phyloP scores from a whole-genome alignment of 1,139 yeast genomes.

The Debaryomycetaceae sp. region DNA sequence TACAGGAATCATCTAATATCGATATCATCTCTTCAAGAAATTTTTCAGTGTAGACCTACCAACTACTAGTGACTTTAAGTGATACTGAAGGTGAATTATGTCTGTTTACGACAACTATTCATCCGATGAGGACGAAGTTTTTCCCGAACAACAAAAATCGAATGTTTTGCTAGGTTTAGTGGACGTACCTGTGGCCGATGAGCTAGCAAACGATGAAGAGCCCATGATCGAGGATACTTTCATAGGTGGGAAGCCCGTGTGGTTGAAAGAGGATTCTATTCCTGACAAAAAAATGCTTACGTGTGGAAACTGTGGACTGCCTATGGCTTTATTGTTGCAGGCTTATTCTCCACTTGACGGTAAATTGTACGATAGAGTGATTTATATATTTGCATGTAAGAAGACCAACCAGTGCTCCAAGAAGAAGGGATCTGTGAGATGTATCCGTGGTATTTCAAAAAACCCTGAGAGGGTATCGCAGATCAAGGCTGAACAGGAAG shows the following conservation, averaged over 20 bases:
- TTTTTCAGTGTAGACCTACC: neutral
- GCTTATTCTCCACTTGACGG: slow-evolving; percentile 75
- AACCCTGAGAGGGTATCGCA: slow-evolving; percentile 47
- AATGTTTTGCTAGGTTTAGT: slow-evolving; percentile 59
- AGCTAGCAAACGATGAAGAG: slow-evolving; percentile 39
- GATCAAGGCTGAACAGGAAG: slow-evolving; percentile 36
- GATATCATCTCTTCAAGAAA: neutral
- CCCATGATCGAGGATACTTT: slow-evolving; percentile 71
- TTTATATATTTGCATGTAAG: slow-evolving; percentile 77
- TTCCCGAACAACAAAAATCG: slow-evolving; percentile 19
- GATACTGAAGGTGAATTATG: slow-evolving; percentile 11
- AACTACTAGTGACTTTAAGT: neutral
- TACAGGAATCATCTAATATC: neutral
- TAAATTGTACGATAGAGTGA: slow-evolving; percentile 71
- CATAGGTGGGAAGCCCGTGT: slow-evolving; percentile 73
- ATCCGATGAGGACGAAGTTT: slow-evolving; percentile 38
- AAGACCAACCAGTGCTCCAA: slow-evolving; percentile 57
- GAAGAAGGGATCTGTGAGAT: slow-evolving; percentile 65
- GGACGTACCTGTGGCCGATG: slow-evolving; percentile 43
- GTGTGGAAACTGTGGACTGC: slow-evolving; percentile 63
- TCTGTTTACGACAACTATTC: slow-evolving; percentile 39
- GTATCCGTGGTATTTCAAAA: slow-evolving; percentile 68
- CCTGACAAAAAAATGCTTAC: slow-evolving; percentile 50
- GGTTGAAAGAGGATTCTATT: slow-evolving; percentile 50
- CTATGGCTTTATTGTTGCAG: slow-evolving; percentile 70